Evolutionary conservation across 2,329 filamentous ascomycete genomes (phyloP), one percentile per base, ranked within the genome.

Genomic region (Phyllosticta citriasiana): DNA sequence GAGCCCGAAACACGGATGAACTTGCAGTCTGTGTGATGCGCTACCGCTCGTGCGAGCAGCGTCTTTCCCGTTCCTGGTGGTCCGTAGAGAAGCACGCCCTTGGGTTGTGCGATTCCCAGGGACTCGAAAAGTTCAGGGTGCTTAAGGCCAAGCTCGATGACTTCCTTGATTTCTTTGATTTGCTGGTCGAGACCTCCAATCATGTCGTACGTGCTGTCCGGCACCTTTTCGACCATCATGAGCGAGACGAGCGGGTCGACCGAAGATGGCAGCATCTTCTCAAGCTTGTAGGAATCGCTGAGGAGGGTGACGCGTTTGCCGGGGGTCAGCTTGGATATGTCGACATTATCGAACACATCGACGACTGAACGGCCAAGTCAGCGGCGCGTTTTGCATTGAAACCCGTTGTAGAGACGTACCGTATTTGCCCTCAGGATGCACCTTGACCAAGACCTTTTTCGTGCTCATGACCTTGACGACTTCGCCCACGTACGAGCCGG

Each of bases 381-480:
- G 55, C 40, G 63, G 26, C 19, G n/a, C 33, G 16, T 10, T 19
- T 9, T 57, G 19, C 27, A 22, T 16, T 10, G 51, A 16, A 33
- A 25, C 72, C 86, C 65, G 40, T n/a, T n/a, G 16, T 47, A 5
- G 40, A n/a, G 40, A 16, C 40, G 12, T 80, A 96, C 93, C 94
- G 71, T 99, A 99, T 96, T 99, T 99, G 71, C 94, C 94, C 77
- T 99, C 94, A 9, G 94, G 94, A 77, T 99, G 94, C 70, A 99
- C 94, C 80, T 99, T 99, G 69, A 99, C 94, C 63, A 99, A 82
- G 57, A 99, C 91, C 82, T 99, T 97, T 80, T 99, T 99, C 61
- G 94, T 99, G 73, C 93, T 87, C 94, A 99, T 99, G 62, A 97
- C 94, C 83, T 97, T 99, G 73, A 99, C 94, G n/a, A 99, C 94